Base-by-base conservation (phyloP, 176 grass and related monocot genomes). In the Elaeis guineensis region DNA sequence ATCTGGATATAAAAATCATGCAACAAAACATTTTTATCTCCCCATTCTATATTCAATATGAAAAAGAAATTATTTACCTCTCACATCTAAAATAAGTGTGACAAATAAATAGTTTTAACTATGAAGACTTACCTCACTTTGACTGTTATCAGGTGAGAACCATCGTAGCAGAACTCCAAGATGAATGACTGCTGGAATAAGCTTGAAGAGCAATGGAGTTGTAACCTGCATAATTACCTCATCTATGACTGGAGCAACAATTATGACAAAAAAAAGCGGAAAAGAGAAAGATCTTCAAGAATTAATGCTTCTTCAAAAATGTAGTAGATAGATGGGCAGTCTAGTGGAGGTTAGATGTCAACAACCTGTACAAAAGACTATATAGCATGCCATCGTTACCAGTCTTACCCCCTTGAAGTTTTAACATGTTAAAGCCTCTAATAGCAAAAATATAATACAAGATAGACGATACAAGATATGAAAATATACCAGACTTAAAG, bases 151-250 rank as follows among this genome's bases (percentile, higher is more conserved):
- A 39, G 89, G 82, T 35, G 94, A 83, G 71, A 98, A 98, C 94
- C 94, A 98, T 63, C 94, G 77, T 64, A 98, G 75, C 16, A 98
- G 79, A 58, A 98, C 88, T 59, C 94, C 94, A 14, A 98, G 94
- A 62, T 98, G 94, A 44, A 98, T 78, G 55, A 98, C 85, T 21
- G 94, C 88, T 22, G 94, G 94, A 55, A 98, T 98, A 77, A 98
- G 80, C 85, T 98, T 98, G 73, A 93, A 98, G 32, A 98, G 77
- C 64, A 98, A 69, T 52, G 88, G 94, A 70, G 94, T 98, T 50
- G 94, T 98, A 63, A 98, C 94, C 94, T 98, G 78, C 62, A 44
- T 44, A 14, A 14, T 44, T 44, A 44, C 35, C 7, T 12, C 35
- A 44, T 12, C 35, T 14, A 44, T 44, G 11, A 44, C 9, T 44